Percentiles rank a stretch among this genome's conserved stretches.
Evolutionary conservation across 805 yeast genomes (phyloP).

Genomic region (Ogataea paraovalis): DNA sequence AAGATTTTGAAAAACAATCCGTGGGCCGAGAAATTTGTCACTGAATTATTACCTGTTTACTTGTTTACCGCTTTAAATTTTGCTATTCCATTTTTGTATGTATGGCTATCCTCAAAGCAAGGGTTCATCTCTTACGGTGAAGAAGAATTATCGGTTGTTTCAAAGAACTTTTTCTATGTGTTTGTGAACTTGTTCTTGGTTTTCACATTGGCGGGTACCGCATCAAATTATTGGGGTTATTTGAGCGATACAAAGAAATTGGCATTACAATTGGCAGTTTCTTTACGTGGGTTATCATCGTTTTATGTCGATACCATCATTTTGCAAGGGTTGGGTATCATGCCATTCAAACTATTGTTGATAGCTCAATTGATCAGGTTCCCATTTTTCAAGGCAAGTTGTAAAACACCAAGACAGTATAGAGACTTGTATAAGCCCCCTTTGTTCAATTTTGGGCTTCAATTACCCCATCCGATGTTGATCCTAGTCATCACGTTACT

Average conservation of each 20-base stretch:
- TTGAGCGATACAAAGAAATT: conserved; percentile 85
- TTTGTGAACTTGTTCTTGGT: conserved; percentile 92
- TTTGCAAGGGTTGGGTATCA: conserved; percentile 81
- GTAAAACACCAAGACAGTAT: conserved; percentile 82
- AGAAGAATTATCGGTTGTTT: conserved; percentile 83
- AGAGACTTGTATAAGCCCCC: conserved; percentile 79
- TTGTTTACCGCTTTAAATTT: conserved; percentile 81
- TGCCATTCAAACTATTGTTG: conserved; percentile 81
- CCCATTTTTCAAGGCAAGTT: conserved; percentile 58
- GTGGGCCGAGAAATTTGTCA: conserved; percentile 75
- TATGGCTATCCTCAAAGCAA: conserved; percentile 76
- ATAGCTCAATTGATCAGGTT: conserved; percentile 74
- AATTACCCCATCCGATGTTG: conserved; percentile 86
- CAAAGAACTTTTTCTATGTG: conserved; percentile 90
- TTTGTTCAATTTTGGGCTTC: conserved; percentile 85
- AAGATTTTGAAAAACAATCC: conserved; percentile 55
- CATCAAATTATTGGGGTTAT: conserved; percentile 73
- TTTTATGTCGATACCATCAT: conserved; percentile 88
- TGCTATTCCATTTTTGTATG: conserved; percentile 79
- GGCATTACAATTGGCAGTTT: conserved; percentile 81
- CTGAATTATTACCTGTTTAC: conserved; percentile 89
- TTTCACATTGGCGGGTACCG: conserved; percentile 91
- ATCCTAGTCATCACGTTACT: conserved; percentile 80
- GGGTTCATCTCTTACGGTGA: conserved; percentile 92
- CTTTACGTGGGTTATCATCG: conserved; percentile 71